Evolutionary conservation across 495 filamentous ascomycete genomes (phyloP).

Genomic region (Lepraria neglecta): DNA sequence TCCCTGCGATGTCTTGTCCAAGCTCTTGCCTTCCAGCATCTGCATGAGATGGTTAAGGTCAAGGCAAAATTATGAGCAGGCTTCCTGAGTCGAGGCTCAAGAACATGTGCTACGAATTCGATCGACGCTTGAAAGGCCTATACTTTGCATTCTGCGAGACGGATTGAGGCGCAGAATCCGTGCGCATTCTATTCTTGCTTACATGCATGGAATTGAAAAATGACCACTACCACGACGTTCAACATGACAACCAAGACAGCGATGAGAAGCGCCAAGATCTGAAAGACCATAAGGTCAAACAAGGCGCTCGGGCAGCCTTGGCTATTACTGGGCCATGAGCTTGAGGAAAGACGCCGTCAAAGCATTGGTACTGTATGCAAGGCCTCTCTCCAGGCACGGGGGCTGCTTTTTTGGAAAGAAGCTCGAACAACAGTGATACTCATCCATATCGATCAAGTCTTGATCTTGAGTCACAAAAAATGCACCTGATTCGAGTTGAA

Average conservation of each 20-base stretch:
- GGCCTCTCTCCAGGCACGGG: no score
- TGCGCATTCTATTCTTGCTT: neutral
- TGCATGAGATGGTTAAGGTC: neutral
- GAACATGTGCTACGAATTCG: neutral
- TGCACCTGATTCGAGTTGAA: no score
- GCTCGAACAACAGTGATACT: no score
- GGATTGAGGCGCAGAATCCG: no score
- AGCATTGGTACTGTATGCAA: no score
- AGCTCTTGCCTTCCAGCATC: neutral
- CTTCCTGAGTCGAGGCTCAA: neutral
- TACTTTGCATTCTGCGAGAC: neutral
- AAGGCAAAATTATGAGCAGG: no score
- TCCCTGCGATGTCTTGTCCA: neutral
- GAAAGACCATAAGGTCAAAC: neutral
- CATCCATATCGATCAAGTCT: no score
- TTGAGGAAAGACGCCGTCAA: no score
- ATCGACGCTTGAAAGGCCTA: neutral
- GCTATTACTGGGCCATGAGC: no score
- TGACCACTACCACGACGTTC: no score
- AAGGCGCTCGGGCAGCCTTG: neutral
- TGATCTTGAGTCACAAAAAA: no score
- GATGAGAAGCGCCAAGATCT: neutral
- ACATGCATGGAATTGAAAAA: neutral
- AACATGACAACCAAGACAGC: neutral
- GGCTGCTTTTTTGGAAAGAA: no score